Conservation (phyloP, 768 basidiomycete genomes). For the Cyclocybe cylindracea region DNA sequence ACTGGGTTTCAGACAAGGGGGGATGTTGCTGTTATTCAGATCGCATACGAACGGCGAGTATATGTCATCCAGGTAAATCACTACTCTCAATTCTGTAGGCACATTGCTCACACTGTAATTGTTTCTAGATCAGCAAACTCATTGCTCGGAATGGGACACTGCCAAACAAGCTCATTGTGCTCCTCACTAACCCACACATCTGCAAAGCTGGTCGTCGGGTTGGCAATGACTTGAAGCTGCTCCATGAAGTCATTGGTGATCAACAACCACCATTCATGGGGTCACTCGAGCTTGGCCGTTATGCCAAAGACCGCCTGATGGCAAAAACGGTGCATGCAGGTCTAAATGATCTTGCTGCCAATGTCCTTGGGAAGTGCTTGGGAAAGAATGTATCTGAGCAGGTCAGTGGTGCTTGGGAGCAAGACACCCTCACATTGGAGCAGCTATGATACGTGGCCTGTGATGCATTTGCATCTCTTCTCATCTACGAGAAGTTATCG, state of each 20-base stretch:
- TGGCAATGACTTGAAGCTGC: constrained; percentile 16
- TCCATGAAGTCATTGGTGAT: constrained; percentile 14
- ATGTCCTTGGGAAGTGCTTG: constrained; percentile 17
- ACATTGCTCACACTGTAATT: background rate
- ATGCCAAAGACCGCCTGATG: constrained; percentile 24
- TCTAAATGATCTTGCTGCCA: constrained; percentile 30
- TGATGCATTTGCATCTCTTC: constrained; percentile 17
- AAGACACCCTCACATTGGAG: constrained; percentile 6
- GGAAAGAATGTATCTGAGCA: constrained; percentile 19
- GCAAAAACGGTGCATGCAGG: constrained; percentile 10
- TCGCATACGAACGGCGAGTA: constrained; percentile 10
- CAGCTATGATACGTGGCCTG: constrained; percentile 17
- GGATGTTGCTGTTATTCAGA: constrained; percentile 15
- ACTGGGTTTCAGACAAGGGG: constrained; percentile 2
- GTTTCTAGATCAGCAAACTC: constrained; percentile 10
- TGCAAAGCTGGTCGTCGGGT: constrained; percentile 24
- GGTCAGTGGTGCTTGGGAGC: constrained; percentile 17
- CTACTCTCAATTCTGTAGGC: background rate
- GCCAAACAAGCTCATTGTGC: constrained; percentile 6
- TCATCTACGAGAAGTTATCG: constrained; percentile 20
- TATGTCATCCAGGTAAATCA: constrained; percentile 21
- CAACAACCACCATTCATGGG: constrained; percentile 17
- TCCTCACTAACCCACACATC: constrained; percentile 13
- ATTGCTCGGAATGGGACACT: constrained; percentile 7
- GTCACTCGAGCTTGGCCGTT: too few species aligned